A percentile compares a stretch with the other conserved stretches of the same genome.
Conservation (phyloP, 768 basidiomycete species). For the Auricularia sp. region DNA sequence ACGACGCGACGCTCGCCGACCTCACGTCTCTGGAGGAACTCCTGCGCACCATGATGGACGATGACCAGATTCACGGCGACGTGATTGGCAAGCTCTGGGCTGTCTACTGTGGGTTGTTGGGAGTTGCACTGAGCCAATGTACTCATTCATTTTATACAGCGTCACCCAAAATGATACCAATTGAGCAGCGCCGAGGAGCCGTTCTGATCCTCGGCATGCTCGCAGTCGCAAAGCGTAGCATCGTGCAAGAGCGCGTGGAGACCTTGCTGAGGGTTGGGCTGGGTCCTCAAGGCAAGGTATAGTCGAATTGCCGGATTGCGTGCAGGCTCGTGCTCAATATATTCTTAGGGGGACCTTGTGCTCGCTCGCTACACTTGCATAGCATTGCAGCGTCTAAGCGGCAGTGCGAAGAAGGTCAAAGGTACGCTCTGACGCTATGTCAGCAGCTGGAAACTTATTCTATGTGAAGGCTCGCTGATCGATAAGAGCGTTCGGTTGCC, state of each 20-base stretch:
- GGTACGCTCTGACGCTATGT: constrained; percentile 33
- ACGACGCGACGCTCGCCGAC: constrained; percentile 87
- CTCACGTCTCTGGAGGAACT: constrained; percentile 94
- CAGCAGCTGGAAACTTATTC: constrained; percentile 3
- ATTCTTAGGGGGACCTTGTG: constrained; percentile 64
- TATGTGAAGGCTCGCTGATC: constrained; percentile 59
- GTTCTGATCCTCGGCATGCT: constrained; percentile 98
- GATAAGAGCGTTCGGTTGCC: constrained; percentile 80
- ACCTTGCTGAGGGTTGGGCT: constrained; percentile 78
- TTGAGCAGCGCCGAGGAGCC: constrained; percentile 82
- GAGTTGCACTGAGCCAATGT: not conserved
- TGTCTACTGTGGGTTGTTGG: constrained; percentile 66
- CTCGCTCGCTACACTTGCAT: constrained; percentile 91
- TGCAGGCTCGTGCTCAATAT: not conserved
- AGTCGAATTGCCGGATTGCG: constrained; percentile 3
- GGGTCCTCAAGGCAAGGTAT: constrained; percentile 73
- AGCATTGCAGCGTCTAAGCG: constrained; percentile 83
- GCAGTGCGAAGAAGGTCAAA: constrained; percentile 95
- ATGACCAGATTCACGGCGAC: constrained; percentile 70
- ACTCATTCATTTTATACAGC: constrained; percentile 35
- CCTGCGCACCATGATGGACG: constrained; percentile 93
- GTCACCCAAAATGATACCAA: constrained; percentile 62
- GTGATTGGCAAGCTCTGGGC: constrained; percentile 91
- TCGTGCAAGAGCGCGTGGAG: constrained; percentile 78
- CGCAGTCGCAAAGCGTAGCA: constrained; percentile 68